Conservation (phyloP, 2,329 filamentous ascomycete species). For the Pseudocercospora macadamiae region DNA sequence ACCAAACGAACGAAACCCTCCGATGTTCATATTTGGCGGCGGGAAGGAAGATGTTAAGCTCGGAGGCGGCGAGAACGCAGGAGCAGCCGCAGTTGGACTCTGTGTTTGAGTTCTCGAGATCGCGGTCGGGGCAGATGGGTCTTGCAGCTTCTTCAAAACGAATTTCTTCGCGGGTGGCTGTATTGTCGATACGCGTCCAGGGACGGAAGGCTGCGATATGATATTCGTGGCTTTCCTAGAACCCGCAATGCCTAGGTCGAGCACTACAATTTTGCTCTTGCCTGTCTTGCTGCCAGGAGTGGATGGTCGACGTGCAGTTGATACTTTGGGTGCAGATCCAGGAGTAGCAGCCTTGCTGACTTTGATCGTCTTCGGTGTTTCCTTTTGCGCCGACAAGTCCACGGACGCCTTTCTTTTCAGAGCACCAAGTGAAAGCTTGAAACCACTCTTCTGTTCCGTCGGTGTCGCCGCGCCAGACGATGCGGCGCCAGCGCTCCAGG, state of each 20-base stretch:
- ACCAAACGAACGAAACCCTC: slow-evolving; percentile 33
- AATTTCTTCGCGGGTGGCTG: slow-evolving; percentile 15
- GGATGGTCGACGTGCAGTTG: slow-evolving; percentile 5
- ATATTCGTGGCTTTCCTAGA: slow-evolving; percentile 27
- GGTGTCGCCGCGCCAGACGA: slow-evolving; percentile 18
- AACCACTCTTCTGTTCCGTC: slow-evolving; percentile 26
- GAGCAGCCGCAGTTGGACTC: slow-evolving; percentile 12
- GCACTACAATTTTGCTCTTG: slow-evolving; percentile 12
- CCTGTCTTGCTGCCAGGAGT: slow-evolving; percentile 14
- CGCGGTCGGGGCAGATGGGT: slow-evolving; percentile 9
- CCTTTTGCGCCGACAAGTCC: slow-evolving; percentile 26
- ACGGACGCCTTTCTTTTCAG: slow-evolving; percentile 34
- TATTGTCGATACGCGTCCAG: slow-evolving; percentile 14
- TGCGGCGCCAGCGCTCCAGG: neutral
- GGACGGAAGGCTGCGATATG: slow-evolving; percentile 18
- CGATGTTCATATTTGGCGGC: slow-evolving; percentile 29
- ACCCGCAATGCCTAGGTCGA: slow-evolving; percentile 21
- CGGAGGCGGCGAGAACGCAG: slow-evolving; percentile 13
- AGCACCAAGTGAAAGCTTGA: slow-evolving; percentile 33
- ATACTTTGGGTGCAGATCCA: slow-evolving; percentile 15
- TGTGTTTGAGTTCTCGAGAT: neutral
- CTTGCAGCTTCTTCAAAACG: slow-evolving; percentile 12
- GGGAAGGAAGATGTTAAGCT: slow-evolving; percentile 22
- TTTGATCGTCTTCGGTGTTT: slow-evolving; percentile 34
- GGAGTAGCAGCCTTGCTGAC: slow-evolving; percentile 25